phyloP scores from a whole-genome alignment of 179 eudicot genomes.

The Beta macrorhiza region DNA sequence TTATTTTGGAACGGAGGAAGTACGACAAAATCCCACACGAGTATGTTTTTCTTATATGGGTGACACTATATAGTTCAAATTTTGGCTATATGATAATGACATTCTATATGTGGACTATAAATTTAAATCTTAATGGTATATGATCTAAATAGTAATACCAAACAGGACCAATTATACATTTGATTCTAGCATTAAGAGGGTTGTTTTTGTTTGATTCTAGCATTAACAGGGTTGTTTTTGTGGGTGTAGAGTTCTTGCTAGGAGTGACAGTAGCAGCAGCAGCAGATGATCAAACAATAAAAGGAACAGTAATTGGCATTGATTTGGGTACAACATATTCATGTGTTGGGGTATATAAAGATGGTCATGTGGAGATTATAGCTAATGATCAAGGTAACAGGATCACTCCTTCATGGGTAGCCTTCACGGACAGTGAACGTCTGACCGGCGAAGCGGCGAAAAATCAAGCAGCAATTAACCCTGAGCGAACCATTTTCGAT shows the following conservation, averaged over 20 bases:
- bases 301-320: conserved; percentile 39
- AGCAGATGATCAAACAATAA: conserved; percentile 29
- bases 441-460: conserved; percentile 44
- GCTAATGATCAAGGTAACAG: conserved; percentile 47
- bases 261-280: conserved; percentile 22
- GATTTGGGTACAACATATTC: conserved; percentile 46
- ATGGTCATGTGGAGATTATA: conserved; percentile 41
- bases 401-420: conserved; percentile 46
- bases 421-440: conserved; percentile 40
- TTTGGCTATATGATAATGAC: no score
- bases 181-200: no score
- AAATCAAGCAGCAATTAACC: conserved; percentile 40
- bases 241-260: conserved; percentile 21
- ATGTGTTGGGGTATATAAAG: conserved; percentile 39
- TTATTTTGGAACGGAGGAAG: no score
- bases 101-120: no score
- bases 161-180: no score
- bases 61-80: no score
- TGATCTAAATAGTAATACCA: no score
- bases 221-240: not conserved
- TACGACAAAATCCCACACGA: no score
- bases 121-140: no score
- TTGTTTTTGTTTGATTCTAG: not conserved
- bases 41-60: no score
- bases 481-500: conserved; percentile 38